Conservation (phyloP, 108 stramenopile species). For the Discostella stelligeroides region DNA sequence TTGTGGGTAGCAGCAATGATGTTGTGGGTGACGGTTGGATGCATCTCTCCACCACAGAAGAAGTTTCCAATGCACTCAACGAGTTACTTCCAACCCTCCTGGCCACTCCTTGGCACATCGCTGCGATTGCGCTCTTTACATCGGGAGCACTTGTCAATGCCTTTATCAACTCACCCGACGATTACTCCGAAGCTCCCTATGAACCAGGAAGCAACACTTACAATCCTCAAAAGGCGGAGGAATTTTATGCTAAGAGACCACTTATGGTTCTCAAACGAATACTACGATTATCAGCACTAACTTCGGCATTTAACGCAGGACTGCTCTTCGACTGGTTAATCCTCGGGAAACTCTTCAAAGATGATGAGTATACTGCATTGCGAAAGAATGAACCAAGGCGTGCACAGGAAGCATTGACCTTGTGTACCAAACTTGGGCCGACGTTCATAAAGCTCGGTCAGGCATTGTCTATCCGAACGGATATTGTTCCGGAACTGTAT, state of each 20-base stretch:
- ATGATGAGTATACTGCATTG: slow-evolving; percentile 67
- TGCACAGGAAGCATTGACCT: slow-evolving; percentile 62
- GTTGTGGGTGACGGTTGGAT: too few relatives aligned
- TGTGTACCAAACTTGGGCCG: slow-evolving; percentile 79
- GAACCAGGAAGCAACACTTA: slow-evolving; percentile 63
- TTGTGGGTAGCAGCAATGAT: background rate
- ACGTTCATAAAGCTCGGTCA: slow-evolving; percentile 91
- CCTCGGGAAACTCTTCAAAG: slow-evolving; percentile 60
- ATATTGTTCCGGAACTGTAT: slow-evolving; percentile 81
- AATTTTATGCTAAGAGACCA: slow-evolving; percentile 64
- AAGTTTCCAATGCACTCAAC: background rate
- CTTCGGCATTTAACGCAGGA: slow-evolving; percentile 65
- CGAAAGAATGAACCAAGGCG: slow-evolving; percentile 69
- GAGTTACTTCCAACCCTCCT: slow-evolving; percentile 5
- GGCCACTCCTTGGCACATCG: slow-evolving; percentile 47
- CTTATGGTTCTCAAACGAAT: slow-evolving; percentile 63
- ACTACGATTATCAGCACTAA: slow-evolving; percentile 54
- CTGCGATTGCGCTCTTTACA: slow-evolving; percentile 36
- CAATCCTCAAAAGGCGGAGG: slow-evolving; percentile 48
- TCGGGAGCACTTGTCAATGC: slow-evolving; percentile 20
- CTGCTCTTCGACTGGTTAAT: slow-evolving; percentile 79
- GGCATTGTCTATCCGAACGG: slow-evolving; percentile 84
- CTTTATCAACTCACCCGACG: slow-evolving; percentile 49
- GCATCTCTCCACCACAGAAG: background rate
- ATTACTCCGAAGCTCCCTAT: slow-evolving; percentile 61